A percentile compares a stretch with the other conserved stretches of the same genome.
Conservation (phyloP, 2,329 filamentous ascomycete species). For the Penicillium polonicum region DNA sequence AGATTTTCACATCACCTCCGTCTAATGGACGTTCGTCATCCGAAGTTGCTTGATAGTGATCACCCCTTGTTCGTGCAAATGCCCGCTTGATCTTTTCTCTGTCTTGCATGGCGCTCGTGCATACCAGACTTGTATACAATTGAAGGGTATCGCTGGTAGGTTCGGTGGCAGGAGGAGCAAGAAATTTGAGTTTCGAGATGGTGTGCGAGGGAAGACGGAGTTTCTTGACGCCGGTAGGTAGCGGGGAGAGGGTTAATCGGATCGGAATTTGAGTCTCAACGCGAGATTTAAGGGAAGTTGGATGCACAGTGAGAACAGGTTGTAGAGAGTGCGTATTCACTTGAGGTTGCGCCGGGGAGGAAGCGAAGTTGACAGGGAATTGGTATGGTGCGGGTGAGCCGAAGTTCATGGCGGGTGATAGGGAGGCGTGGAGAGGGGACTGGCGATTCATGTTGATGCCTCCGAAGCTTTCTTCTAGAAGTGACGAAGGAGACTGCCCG, state of each 20-base stretch:
- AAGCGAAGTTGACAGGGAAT: slow-evolving; percentile 40
- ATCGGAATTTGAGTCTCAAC: slow-evolving; percentile 97
- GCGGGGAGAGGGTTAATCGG: slow-evolving; percentile 71
- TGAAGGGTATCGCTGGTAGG: slow-evolving; percentile 73
- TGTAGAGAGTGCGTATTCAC: slow-evolving; percentile 34
- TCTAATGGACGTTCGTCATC: slow-evolving; percentile 74
- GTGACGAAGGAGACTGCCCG: slow-evolving; percentile 44
- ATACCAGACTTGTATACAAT: slow-evolving; percentile 78
- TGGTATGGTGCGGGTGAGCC: slow-evolving; percentile 31
- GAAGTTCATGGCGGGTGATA: slow-evolving; percentile 42
- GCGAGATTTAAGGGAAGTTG: slow-evolving; percentile 76
- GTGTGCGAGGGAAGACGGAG: slow-evolving; percentile 85
- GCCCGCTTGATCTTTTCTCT: slow-evolving; percentile 65
- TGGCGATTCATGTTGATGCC: slow-evolving; percentile 47
- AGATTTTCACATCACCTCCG: slow-evolving; percentile 92
- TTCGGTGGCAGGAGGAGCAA: slow-evolving; percentile 68
- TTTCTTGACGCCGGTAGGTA: slow-evolving; percentile 73
- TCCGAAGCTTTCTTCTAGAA: slow-evolving; percentile 47
- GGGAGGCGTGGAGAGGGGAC: slow-evolving; percentile 41
- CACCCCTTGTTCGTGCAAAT: slow-evolving; percentile 56
- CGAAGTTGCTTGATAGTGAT: slow-evolving; percentile 41
- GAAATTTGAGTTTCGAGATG: slow-evolving; percentile 89
- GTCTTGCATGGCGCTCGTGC: slow-evolving; percentile 86
- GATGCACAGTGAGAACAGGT: slow-evolving; percentile 59
- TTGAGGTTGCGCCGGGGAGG: slow-evolving; percentile 29